phyloP scores from a whole-genome alignment of 2,329 filamentous ascomycete species.

The Aplosporella prunicola region DNA sequence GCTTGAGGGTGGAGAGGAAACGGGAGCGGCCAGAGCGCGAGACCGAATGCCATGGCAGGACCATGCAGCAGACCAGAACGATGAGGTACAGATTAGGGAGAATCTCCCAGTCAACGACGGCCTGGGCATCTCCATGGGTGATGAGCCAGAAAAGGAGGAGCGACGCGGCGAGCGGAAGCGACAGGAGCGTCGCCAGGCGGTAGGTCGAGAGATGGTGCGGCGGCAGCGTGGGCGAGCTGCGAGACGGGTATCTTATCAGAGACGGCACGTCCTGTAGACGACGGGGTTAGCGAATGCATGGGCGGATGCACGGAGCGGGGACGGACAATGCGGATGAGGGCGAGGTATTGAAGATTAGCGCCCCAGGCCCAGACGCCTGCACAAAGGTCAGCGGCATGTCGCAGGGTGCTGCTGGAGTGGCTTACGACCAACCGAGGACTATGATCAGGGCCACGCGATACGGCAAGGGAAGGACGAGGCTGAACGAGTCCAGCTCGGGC shows the following conservation, averaged over 20 bases:
- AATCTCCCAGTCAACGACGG: constrained; percentile 71
- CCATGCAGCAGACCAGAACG: constrained; percentile 59
- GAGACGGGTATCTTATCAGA: constrained; percentile 76
- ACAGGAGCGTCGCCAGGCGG: constrained; percentile 70
- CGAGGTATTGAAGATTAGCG: constrained; percentile 79
- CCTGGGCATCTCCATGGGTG: constrained; percentile 58
- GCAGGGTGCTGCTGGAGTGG: constrained; percentile 10
- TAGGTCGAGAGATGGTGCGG: constrained; percentile 78
- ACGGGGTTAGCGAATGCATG: constrained; percentile 10
- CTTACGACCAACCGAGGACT: constrained; percentile 58
- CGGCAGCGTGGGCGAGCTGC: constrained; percentile 58
- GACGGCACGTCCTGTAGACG: constrained; percentile 60
- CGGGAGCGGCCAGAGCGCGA: constrained; percentile 64
- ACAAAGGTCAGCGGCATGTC: background rate
- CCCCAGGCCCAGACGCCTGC: constrained; percentile 93
- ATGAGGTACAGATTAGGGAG: constrained; percentile 77
- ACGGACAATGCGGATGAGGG: constrained; percentile 62
- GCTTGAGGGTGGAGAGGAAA: constrained; percentile 64
- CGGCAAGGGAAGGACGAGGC: constrained; percentile 75
- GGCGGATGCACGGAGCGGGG: constrained; percentile 6
- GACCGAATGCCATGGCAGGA: constrained; percentile 60
- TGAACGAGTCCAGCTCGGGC: constrained; percentile 67
- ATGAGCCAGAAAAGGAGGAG: constrained; percentile 75
- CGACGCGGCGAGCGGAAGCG: constrained; percentile 59
- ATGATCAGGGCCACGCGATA: constrained; percentile 81